A percentile compares a stretch with the other conserved stretches of the same genome.
Conservation (phyloP, 2,329 filamentous ascomycete species). For the Cladophialophora exuberans region DNA sequence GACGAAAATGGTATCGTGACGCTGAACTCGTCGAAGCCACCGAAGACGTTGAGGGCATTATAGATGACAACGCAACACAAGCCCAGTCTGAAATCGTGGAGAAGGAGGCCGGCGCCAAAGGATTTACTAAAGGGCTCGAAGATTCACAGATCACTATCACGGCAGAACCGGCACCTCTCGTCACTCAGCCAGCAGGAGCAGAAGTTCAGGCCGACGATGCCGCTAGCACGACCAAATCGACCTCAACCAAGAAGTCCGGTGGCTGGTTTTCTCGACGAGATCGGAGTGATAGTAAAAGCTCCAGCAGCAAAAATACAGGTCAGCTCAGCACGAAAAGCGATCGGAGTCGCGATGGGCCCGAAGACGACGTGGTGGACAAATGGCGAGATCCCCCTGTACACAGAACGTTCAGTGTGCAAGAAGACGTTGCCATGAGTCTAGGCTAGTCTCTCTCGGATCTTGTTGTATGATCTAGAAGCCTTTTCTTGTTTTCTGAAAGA, state of each 20-base stretch:
- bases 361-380: slow-evolving; percentile 30
- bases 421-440: slow-evolving; percentile 30
- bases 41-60: slow-evolving; percentile 49
- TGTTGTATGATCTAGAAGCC: too few relatives aligned
- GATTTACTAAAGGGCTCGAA: slow-evolving; percentile 24
- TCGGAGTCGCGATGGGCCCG: slow-evolving; percentile 29
- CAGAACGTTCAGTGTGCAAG: slow-evolving; percentile 25
- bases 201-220: slow-evolving; percentile 19
- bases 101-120: slow-evolving; percentile 27
- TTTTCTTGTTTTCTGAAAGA: too few relatives aligned
- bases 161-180: not conserved
- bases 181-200: slow-evolving; percentile 1
- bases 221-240: slow-evolving; percentile 13
- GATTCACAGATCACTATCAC: slow-evolving; percentile 11
- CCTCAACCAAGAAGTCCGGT: slow-evolving; percentile 17
- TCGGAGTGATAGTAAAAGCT: slow-evolving; percentile 29
- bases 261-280: slow-evolving; percentile 31
- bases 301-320: slow-evolving; percentile 30
- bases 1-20: slow-evolving; percentile 94
- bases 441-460: too few relatives aligned
- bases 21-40: slow-evolving; percentile 85
- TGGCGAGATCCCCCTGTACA: slow-evolving; percentile 26
- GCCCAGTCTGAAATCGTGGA: slow-evolving; percentile 26
- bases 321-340: slow-evolving; percentile 25
- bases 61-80: slow-evolving; percentile 43